A percentile compares a stretch with the other conserved stretches of the same genome.
Evolutionary conservation across 2,329 filamentous ascomycete species (phyloP).

Genomic region (Hypoxylon sp.): DNA sequence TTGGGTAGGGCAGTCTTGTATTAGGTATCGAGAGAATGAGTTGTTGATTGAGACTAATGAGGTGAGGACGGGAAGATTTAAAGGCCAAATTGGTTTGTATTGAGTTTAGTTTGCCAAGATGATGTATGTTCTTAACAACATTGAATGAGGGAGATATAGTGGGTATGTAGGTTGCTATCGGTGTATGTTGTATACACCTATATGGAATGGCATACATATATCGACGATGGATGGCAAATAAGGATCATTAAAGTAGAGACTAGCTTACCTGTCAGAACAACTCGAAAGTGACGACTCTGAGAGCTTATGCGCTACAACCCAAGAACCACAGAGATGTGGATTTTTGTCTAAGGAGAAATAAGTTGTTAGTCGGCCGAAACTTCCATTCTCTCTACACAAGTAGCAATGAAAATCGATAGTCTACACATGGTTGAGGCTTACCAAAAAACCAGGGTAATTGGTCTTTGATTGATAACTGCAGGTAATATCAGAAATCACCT

Average conservation of each 20-base stretch:
- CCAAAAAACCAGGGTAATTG: constrained; percentile 16
- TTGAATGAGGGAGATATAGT: neutral
- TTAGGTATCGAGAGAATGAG: neutral
- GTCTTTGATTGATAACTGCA: constrained; percentile 24
- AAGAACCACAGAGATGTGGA: constrained; percentile 13
- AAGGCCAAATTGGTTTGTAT: neutral
- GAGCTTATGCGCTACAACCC: constrained; percentile 16
- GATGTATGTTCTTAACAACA: too few species aligned
- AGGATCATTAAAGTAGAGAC: constrained; percentile 10
- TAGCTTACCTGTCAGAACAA: constrained; percentile 21
- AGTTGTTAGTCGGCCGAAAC: constrained; percentile 20
- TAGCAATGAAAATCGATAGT: constrained; percentile 32
- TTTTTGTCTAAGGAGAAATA: constrained; percentile 17
- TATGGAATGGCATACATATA: neutral
- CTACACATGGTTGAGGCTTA: constrained; percentile 20
- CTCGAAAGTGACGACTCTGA: constrained; percentile 4
- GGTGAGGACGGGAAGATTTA: constrained; percentile 1
- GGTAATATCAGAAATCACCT: constrained; percentile 31
- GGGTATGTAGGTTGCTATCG: neutral
- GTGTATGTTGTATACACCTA: neutral
- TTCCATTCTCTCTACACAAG: constrained; percentile 8
- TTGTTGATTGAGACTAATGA: neutral
- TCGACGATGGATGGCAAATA: neutral
- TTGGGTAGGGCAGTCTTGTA: neutral
- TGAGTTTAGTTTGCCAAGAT: constrained; percentile 10